Base-by-base conservation (phyloP, 805 yeast genomes). In the Myxozyma monticola region DNA sequence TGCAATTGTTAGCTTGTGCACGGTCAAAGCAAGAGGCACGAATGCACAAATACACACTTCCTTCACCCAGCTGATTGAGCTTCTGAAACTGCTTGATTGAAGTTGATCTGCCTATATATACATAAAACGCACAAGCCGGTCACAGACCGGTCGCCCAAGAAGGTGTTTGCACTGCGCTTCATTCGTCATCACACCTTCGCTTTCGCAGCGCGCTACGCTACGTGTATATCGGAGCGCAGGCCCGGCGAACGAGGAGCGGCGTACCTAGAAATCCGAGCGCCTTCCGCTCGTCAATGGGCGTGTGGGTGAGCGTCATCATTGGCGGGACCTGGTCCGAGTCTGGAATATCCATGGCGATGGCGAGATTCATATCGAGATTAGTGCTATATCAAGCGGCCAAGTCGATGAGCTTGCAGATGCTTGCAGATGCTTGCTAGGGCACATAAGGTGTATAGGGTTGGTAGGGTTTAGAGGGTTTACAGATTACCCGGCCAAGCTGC, bases 21-120 rank as follows among this genome's bases (percentile, higher is more conserved):
- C 12, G 22, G 31, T 12, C 10, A 8, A 20, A 12, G 4, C 4
- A 10, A 28, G 9, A 36, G 10, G n/a, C 12, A 22, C 17, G 39
- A n/a, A n/a, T n/a, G n/a, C n/a, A n/a, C n/a, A n/a, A n/a, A 37
- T 22, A 44, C 57, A 10, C 28, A 52, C 57, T 52, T 36, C 57
- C 57, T 48, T 48, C 57, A 25, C 57, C 57, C 10, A 52, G 30
- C 10, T 34, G 45, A 30, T 45, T 45, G 26, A 52, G 42, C 22
- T 33, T 52, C 18, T 33, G 29, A 30, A 40, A 52, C 2, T 42
- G 18, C 3, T 20, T 36, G 4, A 48, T 37, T 17, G 50, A 47
- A 25, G 30, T 40, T 4, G 46, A 18, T 4, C 43, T 21, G 34
- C 43, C 56, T 46, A 21, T 24, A 34, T 15, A 12, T 17, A 1